A percentile compares a stretch with the other conserved stretches of the same genome.
These are phyloP conservation scores for Spencermartinsiella ligniputridi DNA, from an alignment of 1,139 yeast species.

Conservation along the genomic window DNA sequence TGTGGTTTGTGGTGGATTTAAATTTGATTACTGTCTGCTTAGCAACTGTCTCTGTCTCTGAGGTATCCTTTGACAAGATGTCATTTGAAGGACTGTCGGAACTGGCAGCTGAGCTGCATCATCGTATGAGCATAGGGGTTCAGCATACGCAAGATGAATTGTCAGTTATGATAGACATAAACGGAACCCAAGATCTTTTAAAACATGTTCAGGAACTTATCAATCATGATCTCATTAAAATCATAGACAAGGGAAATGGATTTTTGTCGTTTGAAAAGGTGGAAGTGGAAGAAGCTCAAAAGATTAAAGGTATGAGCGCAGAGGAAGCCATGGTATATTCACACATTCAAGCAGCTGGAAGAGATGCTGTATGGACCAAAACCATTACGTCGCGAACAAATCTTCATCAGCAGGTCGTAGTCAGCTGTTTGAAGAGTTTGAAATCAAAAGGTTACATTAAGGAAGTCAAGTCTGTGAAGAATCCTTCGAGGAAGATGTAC, in stretches of 20 bases:
- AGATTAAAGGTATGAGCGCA: slow-evolving; percentile 63
- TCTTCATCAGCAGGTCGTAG: slow-evolving; percentile 87
- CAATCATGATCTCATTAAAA: slow-evolving; percentile 55
- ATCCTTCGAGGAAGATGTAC: slow-evolving; percentile 94
- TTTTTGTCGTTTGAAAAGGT: slow-evolving; percentile 64
- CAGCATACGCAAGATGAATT: slow-evolving; percentile 50
- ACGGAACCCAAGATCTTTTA: slow-evolving; percentile 20
- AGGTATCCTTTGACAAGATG: no score
- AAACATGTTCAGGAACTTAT: slow-evolving; percentile 26
- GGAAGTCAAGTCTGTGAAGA: slow-evolving; percentile 85
- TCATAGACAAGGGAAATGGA: slow-evolving; percentile 54
- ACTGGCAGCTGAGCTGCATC: slow-evolving; percentile 53
- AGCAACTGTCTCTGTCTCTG: no score
- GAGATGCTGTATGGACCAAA: slow-evolving; percentile 95
- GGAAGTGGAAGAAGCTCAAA: slow-evolving; percentile 31
- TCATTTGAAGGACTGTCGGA: slow-evolving; percentile 30
- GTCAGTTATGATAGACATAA: slow-evolving; percentile 30
- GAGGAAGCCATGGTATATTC: slow-evolving; percentile 93
- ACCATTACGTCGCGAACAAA: slow-evolving; percentile 88
- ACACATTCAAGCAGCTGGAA: slow-evolving; percentile 84
- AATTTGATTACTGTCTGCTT: no score
- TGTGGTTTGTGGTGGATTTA: no score
- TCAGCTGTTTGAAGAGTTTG: slow-evolving; percentile 74
- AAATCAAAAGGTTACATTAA: slow-evolving; percentile 85
- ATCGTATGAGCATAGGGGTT: slow-evolving; percentile 44